Conservation (phyloP, 164 flowering plant genomes). For the Liriodendron chinense region DNA sequence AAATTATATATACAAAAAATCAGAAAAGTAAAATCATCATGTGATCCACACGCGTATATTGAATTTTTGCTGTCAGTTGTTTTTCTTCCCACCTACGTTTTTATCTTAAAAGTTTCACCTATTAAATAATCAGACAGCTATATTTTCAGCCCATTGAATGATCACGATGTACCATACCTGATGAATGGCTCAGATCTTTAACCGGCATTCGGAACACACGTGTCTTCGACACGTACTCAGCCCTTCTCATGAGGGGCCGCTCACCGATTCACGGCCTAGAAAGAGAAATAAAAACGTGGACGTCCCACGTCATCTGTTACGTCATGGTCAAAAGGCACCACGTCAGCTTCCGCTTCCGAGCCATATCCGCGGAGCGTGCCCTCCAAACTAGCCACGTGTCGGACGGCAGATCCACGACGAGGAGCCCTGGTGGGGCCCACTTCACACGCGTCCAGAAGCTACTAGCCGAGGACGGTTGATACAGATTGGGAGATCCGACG, state of each 20-base stretch:
- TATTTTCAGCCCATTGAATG: no score
- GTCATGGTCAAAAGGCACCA: neutral
- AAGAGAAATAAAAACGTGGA: slow-evolving; percentile 2
- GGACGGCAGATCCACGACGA: neutral
- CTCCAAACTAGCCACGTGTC: slow-evolving; percentile 7
- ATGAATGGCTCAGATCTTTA: no score
- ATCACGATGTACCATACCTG: no score
- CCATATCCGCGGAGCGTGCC: slow-evolving; percentile 13
- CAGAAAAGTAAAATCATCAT: no score
- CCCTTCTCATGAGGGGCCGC: neutral
- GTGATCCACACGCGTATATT: no score
- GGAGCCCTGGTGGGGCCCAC: neutral
- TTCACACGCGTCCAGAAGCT: neutral
- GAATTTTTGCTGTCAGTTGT: no score
- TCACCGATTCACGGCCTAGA: neutral
- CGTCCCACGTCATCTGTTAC: slow-evolving; percentile 4
- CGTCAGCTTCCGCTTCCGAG: neutral
- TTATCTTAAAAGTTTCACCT: neutral
- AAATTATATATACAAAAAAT: no score
- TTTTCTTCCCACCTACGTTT: no score
- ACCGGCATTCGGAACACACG: neutral
- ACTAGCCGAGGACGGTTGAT: neutral
- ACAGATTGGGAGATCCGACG: neutral
- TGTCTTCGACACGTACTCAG: neutral
- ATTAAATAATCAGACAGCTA: no score